Conservation (phyloP, 2,329 filamentous ascomycete species). For the Bipolaris gigantea region DNA sequence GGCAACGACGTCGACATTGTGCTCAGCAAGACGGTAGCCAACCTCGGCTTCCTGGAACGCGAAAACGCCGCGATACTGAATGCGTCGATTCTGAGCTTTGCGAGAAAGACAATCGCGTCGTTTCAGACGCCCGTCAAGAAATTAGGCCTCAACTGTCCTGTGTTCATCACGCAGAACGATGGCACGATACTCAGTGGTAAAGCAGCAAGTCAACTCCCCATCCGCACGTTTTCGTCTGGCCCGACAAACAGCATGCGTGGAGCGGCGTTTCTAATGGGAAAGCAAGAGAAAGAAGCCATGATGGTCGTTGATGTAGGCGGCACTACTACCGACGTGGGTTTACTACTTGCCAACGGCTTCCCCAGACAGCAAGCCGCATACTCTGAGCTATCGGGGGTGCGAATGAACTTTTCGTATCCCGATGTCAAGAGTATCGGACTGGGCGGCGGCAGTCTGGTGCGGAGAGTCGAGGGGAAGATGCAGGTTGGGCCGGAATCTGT, state of each 20-base stretch:
- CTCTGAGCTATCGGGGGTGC: conserved; percentile 63
- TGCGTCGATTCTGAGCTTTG: conserved; percentile 53
- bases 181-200: conserved; percentile 54
- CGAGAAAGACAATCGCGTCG: conserved; percentile 49
- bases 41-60: conserved; percentile 54
- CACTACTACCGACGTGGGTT: conserved; percentile 66
- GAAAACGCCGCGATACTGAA: conserved; percentile 58
- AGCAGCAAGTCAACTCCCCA: conserved; percentile 52
- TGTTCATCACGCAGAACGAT: conserved; percentile 58
- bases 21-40: conserved; percentile 55
- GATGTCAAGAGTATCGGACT: conserved; percentile 63
- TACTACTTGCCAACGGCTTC: conserved; percentile 63
- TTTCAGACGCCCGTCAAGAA: conserved; percentile 52
- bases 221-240: conserved; percentile 56
- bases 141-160: conserved; percentile 51
- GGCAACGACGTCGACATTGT: conserved; percentile 53
- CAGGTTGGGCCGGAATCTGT: conserved; percentile 65
- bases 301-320: conserved; percentile 70
- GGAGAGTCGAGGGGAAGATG: conserved; percentile 43
- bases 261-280: conserved; percentile 47
- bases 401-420: conserved; percentile 60
- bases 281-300: conserved; percentile 48
- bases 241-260: conserved; percentile 59
- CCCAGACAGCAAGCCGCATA: conserved; percentile 65
- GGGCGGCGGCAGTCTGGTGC: conserved; percentile 61